Conservation (phyloP, 2,329 filamentous ascomycete species). For the Whalleya microplaca region DNA sequence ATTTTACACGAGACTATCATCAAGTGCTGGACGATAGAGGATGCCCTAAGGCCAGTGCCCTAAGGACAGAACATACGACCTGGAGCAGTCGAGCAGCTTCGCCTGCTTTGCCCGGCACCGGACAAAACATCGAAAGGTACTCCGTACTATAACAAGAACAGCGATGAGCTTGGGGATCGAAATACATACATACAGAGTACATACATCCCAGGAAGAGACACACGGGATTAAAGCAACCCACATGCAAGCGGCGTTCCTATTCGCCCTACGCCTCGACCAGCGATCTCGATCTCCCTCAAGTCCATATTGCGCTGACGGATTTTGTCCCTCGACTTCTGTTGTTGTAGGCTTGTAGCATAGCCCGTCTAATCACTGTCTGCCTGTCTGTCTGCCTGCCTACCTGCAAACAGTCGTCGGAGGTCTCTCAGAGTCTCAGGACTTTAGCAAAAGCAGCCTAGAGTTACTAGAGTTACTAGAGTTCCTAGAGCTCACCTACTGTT, state of each 20-base stretch:
- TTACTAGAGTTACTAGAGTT: too few species aligned
- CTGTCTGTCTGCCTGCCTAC: not conserved
- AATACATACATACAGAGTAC: not conserved
- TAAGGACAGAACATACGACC: slow-evolving; percentile 4
- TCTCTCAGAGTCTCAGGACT: too few species aligned
- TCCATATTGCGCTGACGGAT: slow-evolving; percentile 13
- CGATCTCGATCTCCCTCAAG: slow-evolving; percentile 28
- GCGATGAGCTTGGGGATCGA: slow-evolving; percentile 22
- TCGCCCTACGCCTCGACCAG: slow-evolving; percentile 17
- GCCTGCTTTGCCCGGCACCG: slow-evolving; percentile 6
- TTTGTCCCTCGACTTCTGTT: slow-evolving; percentile 4
- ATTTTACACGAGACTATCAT: slow-evolving; percentile 5
- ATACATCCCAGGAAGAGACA: slow-evolving; percentile 24
- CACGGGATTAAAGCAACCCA: slow-evolving; percentile 26
- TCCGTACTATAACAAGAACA: slow-evolving; percentile 2
- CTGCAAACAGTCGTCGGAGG: too few species aligned
- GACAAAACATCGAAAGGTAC: slow-evolving; percentile 14
- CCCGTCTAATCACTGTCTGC: slow-evolving; percentile 4
- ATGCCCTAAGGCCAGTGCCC: slow-evolving; percentile 2
- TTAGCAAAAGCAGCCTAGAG: too few species aligned
- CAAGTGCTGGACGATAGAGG: slow-evolving; percentile 4
- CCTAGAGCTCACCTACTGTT: too few species aligned
- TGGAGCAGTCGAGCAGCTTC: slow-evolving; percentile 4
- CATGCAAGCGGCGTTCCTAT: slow-evolving; percentile 16
- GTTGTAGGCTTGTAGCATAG: too few species aligned